Conservation (phyloP, 2,329 filamentous ascomycete species). For the Trichoderma lentiforme region DNA sequence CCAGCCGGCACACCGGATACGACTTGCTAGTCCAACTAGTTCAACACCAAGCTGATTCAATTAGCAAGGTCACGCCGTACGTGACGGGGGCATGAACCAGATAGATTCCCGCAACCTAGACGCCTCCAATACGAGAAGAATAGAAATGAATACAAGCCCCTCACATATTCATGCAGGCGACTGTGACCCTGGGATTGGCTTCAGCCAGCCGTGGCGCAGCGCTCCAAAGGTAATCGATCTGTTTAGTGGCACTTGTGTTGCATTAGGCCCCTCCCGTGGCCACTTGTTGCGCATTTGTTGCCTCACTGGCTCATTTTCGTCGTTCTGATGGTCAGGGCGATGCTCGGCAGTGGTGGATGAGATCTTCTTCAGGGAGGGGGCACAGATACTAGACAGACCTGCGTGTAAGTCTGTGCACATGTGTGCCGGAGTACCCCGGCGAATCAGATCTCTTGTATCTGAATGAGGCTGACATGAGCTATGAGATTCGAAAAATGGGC, state of each 20-base stretch:
- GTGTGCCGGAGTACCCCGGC: neutral
- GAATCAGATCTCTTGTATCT: neutral
- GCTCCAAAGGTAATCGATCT: neutral
- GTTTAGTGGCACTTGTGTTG: neutral
- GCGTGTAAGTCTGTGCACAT: neutral
- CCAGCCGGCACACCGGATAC: neutral
- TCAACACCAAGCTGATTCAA: neutral
- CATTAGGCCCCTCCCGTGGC: neutral
- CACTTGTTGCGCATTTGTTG: neutral
- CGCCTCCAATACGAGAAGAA: neutral
- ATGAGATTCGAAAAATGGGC: neutral
- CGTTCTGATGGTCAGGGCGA: neutral
- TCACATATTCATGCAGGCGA: neutral
- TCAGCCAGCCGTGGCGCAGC: neutral
- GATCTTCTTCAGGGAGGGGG: neutral
- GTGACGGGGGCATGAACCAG: neutral
- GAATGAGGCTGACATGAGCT: neutral
- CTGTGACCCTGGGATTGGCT: neutral
- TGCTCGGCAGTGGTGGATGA: neutral
- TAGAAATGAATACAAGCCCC: slow-evolving; percentile 10
- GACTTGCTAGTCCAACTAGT: neutral
- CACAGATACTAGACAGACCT: neutral
- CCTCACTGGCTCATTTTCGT: neutral
- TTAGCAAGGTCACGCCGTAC: too few relatives aligned
- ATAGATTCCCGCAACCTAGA: neutral